Base-by-base conservation (phyloP, 2,329 filamentous ascomycete species). In the Alternaria brassicae region DNA sequence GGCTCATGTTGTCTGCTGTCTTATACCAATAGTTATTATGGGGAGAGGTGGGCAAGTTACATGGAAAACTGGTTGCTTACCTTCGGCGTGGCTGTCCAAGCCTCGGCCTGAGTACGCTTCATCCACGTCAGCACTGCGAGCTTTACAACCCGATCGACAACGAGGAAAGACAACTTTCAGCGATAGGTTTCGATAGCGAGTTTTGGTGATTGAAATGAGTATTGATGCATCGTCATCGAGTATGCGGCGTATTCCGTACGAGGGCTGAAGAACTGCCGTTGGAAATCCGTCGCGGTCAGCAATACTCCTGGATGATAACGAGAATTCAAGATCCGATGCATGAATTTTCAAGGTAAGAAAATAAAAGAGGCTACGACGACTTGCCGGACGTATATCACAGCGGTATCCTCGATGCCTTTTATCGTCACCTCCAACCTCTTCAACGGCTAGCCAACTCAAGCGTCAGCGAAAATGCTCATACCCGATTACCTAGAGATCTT, bases 191-290 rank as follows among this genome's bases (percentile, higher is more conserved):
- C 50, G 50, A 53, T 28, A 44, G 27, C 27, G 19, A 53, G 3
- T 19, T 44, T 44, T 28, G 39, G 39, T 34, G 28, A 44, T 44
- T 53, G 39, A 39, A 25, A 53, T 44, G 50, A 44, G 28, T 44
- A 17, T 45, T 36, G 19, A 28, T 36, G n/a, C 15, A 19, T 36
- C 39, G 19, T 53, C 40, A 44, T 53, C 39, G 7, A 21, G 28
- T 36, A 19, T 12, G 10, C 28, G 6, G 17, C 6, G 28, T 3
- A 45, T 45, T 45, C 7, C n/a, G 12, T 30, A 30, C 42, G 25
- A 27, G 19, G 27, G 36, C n/a, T 37, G 17, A 8, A 37, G 8
- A 6, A 19, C n/a, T 37, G n/a, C 2, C 6, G n/a, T 17, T 3
- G 34, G 7, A 17, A 17, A 37, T 19, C n/a, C 36, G n/a, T 37